Percentiles rank a stretch among this genome's conserved stretches.
Evolutionary conservation across 441 rosid genomes (phyloP).

Genomic region (Syzygium syzygioides): DNA sequence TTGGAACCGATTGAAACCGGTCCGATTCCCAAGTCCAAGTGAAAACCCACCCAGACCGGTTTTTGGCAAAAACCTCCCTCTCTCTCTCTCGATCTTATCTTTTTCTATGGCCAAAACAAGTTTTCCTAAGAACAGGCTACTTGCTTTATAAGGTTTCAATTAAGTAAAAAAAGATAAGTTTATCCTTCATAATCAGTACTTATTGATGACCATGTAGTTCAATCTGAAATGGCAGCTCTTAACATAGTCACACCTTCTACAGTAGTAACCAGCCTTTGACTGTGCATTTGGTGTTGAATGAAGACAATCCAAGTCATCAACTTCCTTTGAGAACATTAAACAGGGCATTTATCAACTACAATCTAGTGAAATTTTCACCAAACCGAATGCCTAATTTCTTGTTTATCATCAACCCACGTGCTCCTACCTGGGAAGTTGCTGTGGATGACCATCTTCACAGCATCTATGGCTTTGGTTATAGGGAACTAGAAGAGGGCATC

Average conservation of each 20-base stretch:
- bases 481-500: constrained; percentile 13
- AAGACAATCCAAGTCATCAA: not conserved
- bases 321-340: not conserved
- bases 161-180: not conserved
- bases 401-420: constrained; percentile 21
- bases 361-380: not conserved
- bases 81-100: not conserved
- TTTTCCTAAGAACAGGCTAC: not conserved
- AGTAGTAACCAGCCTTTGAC: not conserved
- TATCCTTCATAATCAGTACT: not conserved
- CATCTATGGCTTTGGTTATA: constrained; percentile 19
- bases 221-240: no score
- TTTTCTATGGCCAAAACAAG: not conserved
- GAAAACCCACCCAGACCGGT: no score
- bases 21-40: no score
- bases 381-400: not conserved
- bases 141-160: not conserved
- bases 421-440: constrained; percentile 26
- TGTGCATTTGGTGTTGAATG: not conserved
- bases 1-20: no score
- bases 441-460: constrained; percentile 23
- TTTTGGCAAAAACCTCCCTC: no score
- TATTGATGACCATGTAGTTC: not conserved
- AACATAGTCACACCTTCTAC: not conserved
- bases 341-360: not conserved